phyloP scores from a whole-genome alignment of 768 basidiomycete genomes.

The Ramaria sp. region DNA sequence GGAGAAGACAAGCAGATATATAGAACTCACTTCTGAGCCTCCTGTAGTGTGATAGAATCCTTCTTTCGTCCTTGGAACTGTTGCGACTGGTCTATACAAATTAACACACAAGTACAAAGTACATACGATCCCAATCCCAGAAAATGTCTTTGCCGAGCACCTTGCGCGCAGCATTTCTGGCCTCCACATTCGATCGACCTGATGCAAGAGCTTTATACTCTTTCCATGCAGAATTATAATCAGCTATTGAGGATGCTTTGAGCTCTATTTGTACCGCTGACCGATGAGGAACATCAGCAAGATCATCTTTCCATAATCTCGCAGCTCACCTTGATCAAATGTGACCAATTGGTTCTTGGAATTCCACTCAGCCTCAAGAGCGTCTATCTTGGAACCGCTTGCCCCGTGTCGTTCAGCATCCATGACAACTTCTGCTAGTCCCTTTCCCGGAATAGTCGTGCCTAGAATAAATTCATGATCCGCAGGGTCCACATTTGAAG shows the following conservation, averaged over 20 bases:
- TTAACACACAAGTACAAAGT: background rate
- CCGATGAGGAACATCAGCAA: background rate
- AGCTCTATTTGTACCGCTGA: constrained; percentile 55
- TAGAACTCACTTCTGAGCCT: constrained; percentile 47
- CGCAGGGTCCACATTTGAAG: constrained; percentile 67
- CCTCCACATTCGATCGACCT: constrained; percentile 64
- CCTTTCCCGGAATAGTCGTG: constrained; percentile 22
- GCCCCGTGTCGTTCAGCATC: constrained; percentile 55
- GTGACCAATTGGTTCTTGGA: constrained; percentile 58
- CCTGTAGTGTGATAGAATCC: constrained; percentile 85
- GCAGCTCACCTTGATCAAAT: constrained; percentile 64
- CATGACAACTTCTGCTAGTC: constrained; percentile 61
- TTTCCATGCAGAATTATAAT: constrained; percentile 45
- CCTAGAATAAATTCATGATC: constrained; percentile 55
- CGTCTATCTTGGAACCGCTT: constrained; percentile 57
- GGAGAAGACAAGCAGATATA: background rate
- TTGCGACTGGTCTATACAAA: background rate
- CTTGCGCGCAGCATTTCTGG: constrained; percentile 62
- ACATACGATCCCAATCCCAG: constrained; percentile 85
- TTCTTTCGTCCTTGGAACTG: constrained; percentile 80
- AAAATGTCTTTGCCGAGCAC: constrained; percentile 59
- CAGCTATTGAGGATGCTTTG: constrained; percentile 31
- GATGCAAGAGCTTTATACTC: constrained; percentile 45
- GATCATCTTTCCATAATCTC: background rate
- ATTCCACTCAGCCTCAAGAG: constrained; percentile 69